Percentiles rank a stretch among this genome's conserved stretches.
Evolutionary conservation across 2,329 filamentous ascomycete genomes (phyloP).

Genomic region (Ophiocordyceps sinensis): DNA sequence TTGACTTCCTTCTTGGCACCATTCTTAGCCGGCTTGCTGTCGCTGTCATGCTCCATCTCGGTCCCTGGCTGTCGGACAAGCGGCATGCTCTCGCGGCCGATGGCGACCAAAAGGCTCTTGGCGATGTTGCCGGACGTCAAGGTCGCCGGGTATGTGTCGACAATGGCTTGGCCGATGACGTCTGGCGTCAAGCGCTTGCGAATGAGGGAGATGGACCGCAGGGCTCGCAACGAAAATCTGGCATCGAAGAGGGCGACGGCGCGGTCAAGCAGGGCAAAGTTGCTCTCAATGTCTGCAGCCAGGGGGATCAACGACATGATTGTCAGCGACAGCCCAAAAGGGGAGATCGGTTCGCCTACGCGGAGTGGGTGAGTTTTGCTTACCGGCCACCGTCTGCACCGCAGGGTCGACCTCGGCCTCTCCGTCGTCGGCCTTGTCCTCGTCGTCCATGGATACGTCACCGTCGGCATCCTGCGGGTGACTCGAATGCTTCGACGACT

Average conservation of each 20-base stretch:
- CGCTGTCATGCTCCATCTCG: conserved; percentile 63
- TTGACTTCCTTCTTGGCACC: conserved; percentile 52
- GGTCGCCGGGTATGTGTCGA: conserved; percentile 58
- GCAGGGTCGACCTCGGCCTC: conserved; percentile 46
- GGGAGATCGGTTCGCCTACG: no score
- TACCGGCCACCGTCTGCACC: conserved; percentile 46
- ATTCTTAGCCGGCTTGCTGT: conserved; percentile 40
- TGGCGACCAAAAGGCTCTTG: conserved; percentile 53
- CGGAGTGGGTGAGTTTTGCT: conserved; percentile 8
- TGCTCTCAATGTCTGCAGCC: conserved; percentile 75
- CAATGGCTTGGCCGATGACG: conserved; percentile 66
- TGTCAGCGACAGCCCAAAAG: conserved; percentile 4
- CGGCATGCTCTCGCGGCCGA: conserved; percentile 51
- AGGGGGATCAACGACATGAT: not conserved
- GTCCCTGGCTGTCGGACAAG: conserved; percentile 41
- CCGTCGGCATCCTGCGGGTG: conserved; percentile 46
- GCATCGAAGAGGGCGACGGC: conserved; percentile 89
- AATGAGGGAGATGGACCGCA: conserved; percentile 89
- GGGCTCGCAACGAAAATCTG: conserved; percentile 83
- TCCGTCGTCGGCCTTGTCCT: conserved; percentile 36
- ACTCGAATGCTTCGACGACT: conserved; percentile 43
- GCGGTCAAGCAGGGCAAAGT: conserved; percentile 81
- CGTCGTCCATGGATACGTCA: conserved; percentile 57
- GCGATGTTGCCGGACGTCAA: conserved; percentile 48
- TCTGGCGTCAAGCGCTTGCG: conserved; percentile 80